phyloP scores from a whole-genome alignment of 257 asterid genomes.

The Eustoma russellianum region DNA sequence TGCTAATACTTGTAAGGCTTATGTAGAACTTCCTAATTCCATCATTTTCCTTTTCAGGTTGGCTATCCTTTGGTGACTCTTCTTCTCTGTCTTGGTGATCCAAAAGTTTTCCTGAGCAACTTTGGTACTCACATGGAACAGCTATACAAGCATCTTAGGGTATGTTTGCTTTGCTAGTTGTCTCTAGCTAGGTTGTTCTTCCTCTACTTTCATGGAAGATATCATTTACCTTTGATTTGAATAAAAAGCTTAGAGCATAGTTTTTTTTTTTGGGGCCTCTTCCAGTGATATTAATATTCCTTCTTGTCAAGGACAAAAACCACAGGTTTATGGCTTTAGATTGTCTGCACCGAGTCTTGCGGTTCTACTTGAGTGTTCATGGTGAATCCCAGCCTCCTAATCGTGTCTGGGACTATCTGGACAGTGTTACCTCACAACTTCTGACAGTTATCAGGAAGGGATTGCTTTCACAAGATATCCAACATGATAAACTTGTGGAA shows the following conservation, averaged over 20 bases:
- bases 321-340: slow-evolving; percentile 98
- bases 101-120: slow-evolving; percentile 69
- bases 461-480: slow-evolving; percentile 95
- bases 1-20: not conserved
- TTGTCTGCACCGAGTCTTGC: slow-evolving; percentile 89
- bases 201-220: not conserved
- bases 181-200: not conserved
- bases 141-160: slow-evolving; percentile 91
- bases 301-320: slow-evolving; percentile 76
- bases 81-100: slow-evolving; percentile 97
- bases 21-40: not conserved
- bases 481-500: slow-evolving; percentile 95
- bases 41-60: slow-evolving; percentile 43
- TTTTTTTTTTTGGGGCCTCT: no score
- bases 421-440: slow-evolving; percentile 97
- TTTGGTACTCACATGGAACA: slow-evolving; percentile 98
- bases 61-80: slow-evolving; percentile 98
- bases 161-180: slow-evolving; percentile 20
- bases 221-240: no score
- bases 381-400: slow-evolving; percentile 85
- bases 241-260: no score
- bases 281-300: no score
- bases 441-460: slow-evolving; percentile 85
- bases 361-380: slow-evolving; percentile 92
- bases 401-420: slow-evolving; percentile 99